phyloP scores from a whole-genome alignment of 352 stramenopile species.

The Phytophthora sojae region DNA sequence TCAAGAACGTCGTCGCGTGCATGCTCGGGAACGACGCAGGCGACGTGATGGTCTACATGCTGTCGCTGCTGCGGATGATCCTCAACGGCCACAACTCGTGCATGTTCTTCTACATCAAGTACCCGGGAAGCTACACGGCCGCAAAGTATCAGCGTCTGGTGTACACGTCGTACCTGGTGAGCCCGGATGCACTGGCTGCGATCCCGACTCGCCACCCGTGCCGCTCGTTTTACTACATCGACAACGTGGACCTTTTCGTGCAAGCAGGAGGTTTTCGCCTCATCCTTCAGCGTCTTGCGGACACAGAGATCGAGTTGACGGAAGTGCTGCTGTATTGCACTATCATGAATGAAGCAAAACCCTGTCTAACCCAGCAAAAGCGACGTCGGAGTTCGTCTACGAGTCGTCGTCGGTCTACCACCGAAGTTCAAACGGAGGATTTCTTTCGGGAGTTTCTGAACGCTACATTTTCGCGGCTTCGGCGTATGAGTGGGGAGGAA shows the following conservation, averaged over 20 bases:
- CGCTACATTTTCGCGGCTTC: constrained; percentile 70
- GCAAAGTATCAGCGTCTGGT: constrained; percentile 73
- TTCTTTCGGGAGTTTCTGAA: constrained; percentile 87
- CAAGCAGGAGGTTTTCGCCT: constrained; percentile 82
- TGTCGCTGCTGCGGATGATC: constrained; percentile 81
- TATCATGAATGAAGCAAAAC: constrained; percentile 78
- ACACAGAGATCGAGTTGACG: constrained; percentile 48
- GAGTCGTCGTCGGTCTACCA: constrained; percentile 41
- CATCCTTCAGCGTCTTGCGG: constrained; percentile 70
- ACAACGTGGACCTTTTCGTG: constrained; percentile 86
- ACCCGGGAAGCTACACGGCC: constrained; percentile 65
- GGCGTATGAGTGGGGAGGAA: constrained; percentile 71
- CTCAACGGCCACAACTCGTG: constrained; percentile 79
- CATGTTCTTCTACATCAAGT: constrained; percentile 90
- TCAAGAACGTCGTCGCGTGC: constrained; percentile 80
- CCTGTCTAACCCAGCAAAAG: constrained; percentile 72
- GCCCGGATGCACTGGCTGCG: constrained; percentile 54
- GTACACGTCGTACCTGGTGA: constrained; percentile 81
- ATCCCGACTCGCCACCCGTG: constrained; percentile 76
- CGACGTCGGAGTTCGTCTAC: constrained; percentile 55
- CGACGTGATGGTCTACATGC: constrained; percentile 47
- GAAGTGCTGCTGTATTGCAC: constrained; percentile 79
- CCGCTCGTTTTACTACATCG: constrained; percentile 83
- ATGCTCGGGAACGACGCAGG: constrained; percentile 58
- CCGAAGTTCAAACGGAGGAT: constrained; percentile 63